Base-by-base conservation (phyloP, 1,284 basidiomycete genomes). In the Ustilago hordei region DNA sequence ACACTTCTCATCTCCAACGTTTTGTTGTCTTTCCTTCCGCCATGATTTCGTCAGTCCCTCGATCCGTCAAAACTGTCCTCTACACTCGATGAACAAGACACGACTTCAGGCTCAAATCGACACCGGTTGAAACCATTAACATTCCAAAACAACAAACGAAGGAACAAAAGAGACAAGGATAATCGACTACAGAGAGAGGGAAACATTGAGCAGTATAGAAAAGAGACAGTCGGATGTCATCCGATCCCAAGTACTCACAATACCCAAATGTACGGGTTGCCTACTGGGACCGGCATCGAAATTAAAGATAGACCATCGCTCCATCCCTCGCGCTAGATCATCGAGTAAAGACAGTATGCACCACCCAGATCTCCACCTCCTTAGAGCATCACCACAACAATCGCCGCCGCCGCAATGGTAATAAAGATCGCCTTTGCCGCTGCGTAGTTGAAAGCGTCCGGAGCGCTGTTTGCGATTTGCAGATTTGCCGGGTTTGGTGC, bases 391-490 rank as follows among this genome's bases (percentile, higher is more conserved):
- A 60, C 55, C 12, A 76, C 74, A 13, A 76, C 45, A 2, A 64
- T 34, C 1, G 64, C 74, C 5, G 65, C 65, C 2, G 69, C 64
- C 0, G 63, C 66, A 1, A 69, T 50, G 0, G 66, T 73, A 13
- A 72, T n/a, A 28, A 63, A 72, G 32, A 77, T 15, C 6, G 75
- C 69, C 41, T 68, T 76, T 19, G 48, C 41, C 7, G 69, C 74
- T 4, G 57, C 72, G 6, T n/a, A 48, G 43, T 66, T 71, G 43
- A 64, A 28, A 17, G 15, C 9, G 1, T 64, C 64, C 11, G 31
- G 17, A 1, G 48, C 66, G 19, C 9, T 19, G 52, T 64, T 71
- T 9, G 66, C 69, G 58, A 77, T 60, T 38, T 77, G 75, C 2
- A 77, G 50, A 31, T 69, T 60, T 45, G 54, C 69, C 28, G 75